Conservation (phyloP, 306 rosid genomes). For the Macrotyloma uniflorum region DNA sequence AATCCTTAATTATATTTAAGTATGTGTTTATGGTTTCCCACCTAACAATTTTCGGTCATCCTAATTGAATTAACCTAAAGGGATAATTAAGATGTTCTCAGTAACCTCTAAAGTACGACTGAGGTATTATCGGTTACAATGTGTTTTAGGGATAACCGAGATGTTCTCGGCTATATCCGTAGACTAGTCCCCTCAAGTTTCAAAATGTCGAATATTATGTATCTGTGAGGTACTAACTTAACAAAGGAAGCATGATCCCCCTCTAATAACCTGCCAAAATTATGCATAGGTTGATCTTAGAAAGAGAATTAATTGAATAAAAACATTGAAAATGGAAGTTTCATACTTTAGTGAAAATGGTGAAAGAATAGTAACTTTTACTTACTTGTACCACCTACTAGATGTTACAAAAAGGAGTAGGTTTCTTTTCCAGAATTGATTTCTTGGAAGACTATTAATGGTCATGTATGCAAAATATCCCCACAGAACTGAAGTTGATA, state of each 20-base stretch:
- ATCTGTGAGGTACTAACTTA: conserved; percentile 71
- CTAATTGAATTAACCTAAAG: too few species aligned
- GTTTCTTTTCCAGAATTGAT: conserved; percentile 87
- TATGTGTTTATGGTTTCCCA: too few species aligned
- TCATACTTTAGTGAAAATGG: conserved; percentile 2
- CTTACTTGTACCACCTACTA: conserved; percentile 75
- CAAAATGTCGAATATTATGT: conserved; percentile 47
- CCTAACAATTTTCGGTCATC: too few species aligned
- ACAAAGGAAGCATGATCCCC: conserved; percentile 77
- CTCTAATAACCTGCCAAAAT: conserved; percentile 58
- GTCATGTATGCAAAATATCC: conserved; percentile 95
- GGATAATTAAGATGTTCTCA: too few species aligned
- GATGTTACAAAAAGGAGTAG: conserved; percentile 71
- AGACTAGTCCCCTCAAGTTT: too few species aligned
- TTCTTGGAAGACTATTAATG: conserved; percentile 93
- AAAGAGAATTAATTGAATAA: too few species aligned
- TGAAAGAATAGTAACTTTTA: conserved; percentile 18
- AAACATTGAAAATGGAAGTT: background rate
- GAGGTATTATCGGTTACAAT: too few species aligned
- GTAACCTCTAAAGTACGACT: too few species aligned
- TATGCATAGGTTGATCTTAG: background rate
- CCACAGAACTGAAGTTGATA: conserved; percentile 91
- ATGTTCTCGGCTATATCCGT: conserved; percentile 92
- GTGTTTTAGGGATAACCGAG: too few species aligned
- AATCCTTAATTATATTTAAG: too few species aligned